phyloP scores from a whole-genome alignment of 2,329 filamentous ascomycete species.

The Trichoderma sp. region DNA sequence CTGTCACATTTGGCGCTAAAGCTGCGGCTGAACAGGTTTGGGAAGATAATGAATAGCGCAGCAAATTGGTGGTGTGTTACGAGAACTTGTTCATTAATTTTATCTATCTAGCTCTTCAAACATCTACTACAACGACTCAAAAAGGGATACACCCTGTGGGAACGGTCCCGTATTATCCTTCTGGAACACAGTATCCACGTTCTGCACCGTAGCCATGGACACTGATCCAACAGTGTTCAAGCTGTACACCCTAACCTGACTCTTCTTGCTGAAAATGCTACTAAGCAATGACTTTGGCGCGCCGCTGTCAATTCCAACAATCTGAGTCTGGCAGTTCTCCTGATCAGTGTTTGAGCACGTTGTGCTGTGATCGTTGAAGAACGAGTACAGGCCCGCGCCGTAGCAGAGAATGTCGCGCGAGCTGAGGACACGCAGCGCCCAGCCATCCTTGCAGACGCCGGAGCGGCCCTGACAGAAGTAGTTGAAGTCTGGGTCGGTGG shows the following conservation, averaged over 20 bases:
- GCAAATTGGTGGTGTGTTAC: background rate
- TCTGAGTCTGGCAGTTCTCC: slow-evolving; percentile 24
- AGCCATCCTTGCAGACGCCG: slow-evolving; percentile 25
- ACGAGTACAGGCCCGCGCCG: slow-evolving; percentile 29
- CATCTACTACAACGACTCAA: background rate
- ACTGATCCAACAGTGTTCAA: slow-evolving; percentile 16
- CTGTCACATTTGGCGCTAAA: background rate
- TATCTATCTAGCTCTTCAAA: background rate
- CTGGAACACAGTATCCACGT: background rate
- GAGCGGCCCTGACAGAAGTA: slow-evolving; percentile 10
- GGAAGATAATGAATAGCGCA: background rate
- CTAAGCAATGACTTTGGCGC: background rate
- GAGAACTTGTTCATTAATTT: too few species aligned
- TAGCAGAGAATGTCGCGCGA: slow-evolving; percentile 26
- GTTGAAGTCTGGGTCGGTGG: slow-evolving; percentile 19
- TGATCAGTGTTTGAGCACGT: slow-evolving; percentile 23
- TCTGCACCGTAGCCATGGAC: background rate
- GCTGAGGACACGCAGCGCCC: slow-evolving; percentile 26
- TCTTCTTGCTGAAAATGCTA: background rate
- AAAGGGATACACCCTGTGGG: background rate
- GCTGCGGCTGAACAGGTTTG: background rate
- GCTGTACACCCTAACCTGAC: slow-evolving; percentile 22
- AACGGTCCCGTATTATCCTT: background rate
- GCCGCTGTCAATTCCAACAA: slow-evolving; percentile 12
- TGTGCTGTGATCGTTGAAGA: slow-evolving; percentile 26